A percentile compares a stretch with the other conserved stretches of the same genome.
Conservation (phyloP, 805 yeast genomes). For the Myxozyma vanderwaltii region DNA sequence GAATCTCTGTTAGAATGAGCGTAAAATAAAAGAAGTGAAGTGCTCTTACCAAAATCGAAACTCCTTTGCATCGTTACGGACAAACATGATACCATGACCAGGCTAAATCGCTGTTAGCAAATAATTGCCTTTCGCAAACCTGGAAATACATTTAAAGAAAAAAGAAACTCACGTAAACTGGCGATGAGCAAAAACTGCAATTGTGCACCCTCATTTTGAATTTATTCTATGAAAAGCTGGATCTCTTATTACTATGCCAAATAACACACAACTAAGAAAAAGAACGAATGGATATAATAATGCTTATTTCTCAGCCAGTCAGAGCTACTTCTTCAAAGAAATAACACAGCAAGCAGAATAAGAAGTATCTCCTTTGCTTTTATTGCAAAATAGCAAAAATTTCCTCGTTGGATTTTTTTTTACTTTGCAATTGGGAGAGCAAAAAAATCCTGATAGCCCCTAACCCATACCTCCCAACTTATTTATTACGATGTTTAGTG, state of each 20-base stretch:
- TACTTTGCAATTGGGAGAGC: too few relatives aligned
- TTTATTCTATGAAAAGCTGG: background rate
- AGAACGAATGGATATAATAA: too few relatives aligned
- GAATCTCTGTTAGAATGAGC: background rate
- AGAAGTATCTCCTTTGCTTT: background rate
- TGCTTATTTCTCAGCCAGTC: too few relatives aligned
- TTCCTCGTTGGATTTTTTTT: background rate
- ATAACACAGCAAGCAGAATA: too few relatives aligned
- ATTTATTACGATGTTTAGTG: background rate
- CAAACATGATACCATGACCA: conserved; percentile 83
- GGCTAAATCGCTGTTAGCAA: too few relatives aligned
- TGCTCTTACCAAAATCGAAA: conserved; percentile 82
- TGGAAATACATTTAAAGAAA: background rate
- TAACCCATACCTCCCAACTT: background rate
- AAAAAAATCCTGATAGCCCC: background rate
- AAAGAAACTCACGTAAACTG: conserved; percentile 61
- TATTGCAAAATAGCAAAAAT: background rate
- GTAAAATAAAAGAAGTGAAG: background rate
- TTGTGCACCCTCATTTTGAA: conserved; percentile 74
- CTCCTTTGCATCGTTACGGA: conserved; percentile 96
- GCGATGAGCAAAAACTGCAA: conserved; percentile 97
- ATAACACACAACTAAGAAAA: too few relatives aligned
- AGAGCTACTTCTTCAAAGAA: too few relatives aligned
- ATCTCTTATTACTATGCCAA: too few relatives aligned
- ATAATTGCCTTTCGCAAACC: background rate